phyloP scores from a whole-genome alignment of 306 rosid species.

The apple (Malus domestica) region ASM211411v1 NC_041795.1:32525501-32526000 shows the following conservation, averaged over 20 bases:
- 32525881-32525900: background rate
- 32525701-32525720: too few relatives aligned
- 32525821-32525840: background rate
- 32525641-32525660: too few relatives aligned
- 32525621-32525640: background rate
- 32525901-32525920: background rate
- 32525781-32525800: constrained; percentile 1
- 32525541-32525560: too few relatives aligned
- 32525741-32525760: background rate
- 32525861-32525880: background rate
- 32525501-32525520: too few relatives aligned
- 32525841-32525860: background rate
- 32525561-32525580: too few relatives aligned
- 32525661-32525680: too few relatives aligned
- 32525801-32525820: background rate
- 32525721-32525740: too few relatives aligned
- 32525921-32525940: background rate
- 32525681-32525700: background rate
- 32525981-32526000: background rate
- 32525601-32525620: background rate
- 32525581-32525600: rapidly evolving
- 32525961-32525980: background rate
- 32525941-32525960: background rate
- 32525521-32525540: too few relatives aligned
- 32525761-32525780: background rate